Base-by-base conservation (phyloP, 2,329 filamentous ascomycete species). In the Gaeumannomyces sp. region DNA sequence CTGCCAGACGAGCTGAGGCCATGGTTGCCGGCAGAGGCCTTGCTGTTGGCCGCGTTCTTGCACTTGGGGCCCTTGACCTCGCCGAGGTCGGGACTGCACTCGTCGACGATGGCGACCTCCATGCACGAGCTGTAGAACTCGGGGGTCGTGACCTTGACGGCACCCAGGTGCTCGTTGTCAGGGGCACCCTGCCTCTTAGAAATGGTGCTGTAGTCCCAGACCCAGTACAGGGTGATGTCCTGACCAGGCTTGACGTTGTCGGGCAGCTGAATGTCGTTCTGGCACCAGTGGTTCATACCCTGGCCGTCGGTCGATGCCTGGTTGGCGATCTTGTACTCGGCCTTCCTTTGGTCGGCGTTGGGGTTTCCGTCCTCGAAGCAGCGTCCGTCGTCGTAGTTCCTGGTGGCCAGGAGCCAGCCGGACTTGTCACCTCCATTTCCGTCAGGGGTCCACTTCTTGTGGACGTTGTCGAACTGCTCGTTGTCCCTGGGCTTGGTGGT, bases 171-270 rank as follows among this genome's bases (percentile, higher is more conserved):
- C 22, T 76, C 73, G 50, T 69, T 66, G 57, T 69, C 70, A 35
- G 70, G 67, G 62, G 71, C 69, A 25, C 71, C 69, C 59, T 62
- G 28, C 19, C 76, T 72, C 62, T 74, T 65, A 69, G 75, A 74
- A 72, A 86, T 80, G 19, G 85, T 88, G 3, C 89, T 89, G 92
- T 93, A 99, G 76, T 96, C 90, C 95, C 95, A 98, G 60, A 97
- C 89, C 94, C 94, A 98, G 81, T 97, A 96, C 63, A 97, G 78
- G 3, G 92, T 94, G 74, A 93, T 91, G 33, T 83, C 82, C 35
- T 87, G 84, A 59, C 87, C 86, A 13, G 80, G 75, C n/a, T 83
- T 76, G 60, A 86, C 79, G 70, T 90, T 84, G 6, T 80, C 73
- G 0, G 95, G 95, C 19, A 99, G 79, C 72, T 88, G 82, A 61